Conservation (phyloP, 78 protist species). For the Dictyostelium citrinum region DNA sequence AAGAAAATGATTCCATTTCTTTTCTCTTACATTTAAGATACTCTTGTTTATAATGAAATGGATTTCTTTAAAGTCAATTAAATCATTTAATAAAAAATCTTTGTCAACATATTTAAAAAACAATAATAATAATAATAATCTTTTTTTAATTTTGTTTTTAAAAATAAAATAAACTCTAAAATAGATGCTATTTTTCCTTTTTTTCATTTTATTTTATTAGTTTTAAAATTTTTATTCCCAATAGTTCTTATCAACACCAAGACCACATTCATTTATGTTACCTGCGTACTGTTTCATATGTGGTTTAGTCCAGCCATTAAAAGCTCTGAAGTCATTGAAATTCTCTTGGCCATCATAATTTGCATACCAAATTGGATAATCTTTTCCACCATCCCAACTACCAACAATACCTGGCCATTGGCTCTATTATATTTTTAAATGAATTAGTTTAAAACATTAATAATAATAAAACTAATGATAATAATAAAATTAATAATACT, state of each 20-base stretch:
- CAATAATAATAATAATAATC: no score
- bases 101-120: no score
- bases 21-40: no score
- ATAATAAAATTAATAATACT: neutral
- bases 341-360: slow-evolving; percentile 45
- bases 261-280: slow-evolving; percentile 9
- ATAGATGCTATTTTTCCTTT: neutral
- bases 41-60: no score
- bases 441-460: no score
- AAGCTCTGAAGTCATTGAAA: slow-evolving; percentile 68
- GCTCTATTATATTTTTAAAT: neutral
- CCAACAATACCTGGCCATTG: slow-evolving; percentile 75
- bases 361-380: slow-evolving; percentile 59
- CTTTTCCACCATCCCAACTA: slow-evolving; percentile 31
- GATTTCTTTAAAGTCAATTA: no score
- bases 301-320: slow-evolving; percentile 74
- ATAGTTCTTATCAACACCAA: slow-evolving; percentile 33
- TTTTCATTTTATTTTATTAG: no score
- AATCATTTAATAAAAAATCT: no score
- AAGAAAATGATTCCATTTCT: no score
- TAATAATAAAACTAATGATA: no score
- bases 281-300: slow-evolving; percentile 77
- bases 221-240: neutral
- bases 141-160: no score
- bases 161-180: no score